Evolutionary conservation across 1,284 basidiomycete species (phyloP).

Genomic region (Schizophyllum amplum): DNA sequence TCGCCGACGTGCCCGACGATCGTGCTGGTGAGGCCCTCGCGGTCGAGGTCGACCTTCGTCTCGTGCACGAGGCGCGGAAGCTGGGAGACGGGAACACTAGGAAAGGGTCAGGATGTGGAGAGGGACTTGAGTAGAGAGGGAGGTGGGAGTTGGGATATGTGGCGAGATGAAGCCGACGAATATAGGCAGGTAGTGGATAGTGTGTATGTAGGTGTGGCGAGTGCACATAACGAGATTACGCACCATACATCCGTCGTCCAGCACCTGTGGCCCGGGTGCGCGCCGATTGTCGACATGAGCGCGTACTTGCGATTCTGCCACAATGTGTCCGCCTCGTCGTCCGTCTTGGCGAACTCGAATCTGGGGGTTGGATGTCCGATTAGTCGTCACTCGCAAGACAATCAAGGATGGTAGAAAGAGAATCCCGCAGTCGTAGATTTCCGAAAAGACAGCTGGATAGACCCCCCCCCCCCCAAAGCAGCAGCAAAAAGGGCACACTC

Average conservation of each 20-base stretch:
- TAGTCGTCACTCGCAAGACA: no score
- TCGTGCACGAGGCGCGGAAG: slow-evolving; percentile 61
- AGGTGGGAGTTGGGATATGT: slow-evolving; percentile 19
- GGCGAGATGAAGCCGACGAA: slow-evolving; percentile 3
- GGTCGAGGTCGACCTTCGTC: slow-evolving; percentile 70
- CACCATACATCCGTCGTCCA: slow-evolving; percentile 90
- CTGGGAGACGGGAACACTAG: slow-evolving; percentile 75
- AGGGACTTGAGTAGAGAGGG: background rate
- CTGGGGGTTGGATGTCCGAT: no score
- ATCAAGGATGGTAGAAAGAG: no score
- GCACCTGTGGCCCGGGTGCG: slow-evolving; percentile 55
- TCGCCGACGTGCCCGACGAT: slow-evolving; percentile 86
- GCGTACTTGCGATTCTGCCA: slow-evolving; percentile 90
- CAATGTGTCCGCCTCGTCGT: slow-evolving; percentile 70
- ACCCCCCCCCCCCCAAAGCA: no score
- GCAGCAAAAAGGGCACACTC: no score
- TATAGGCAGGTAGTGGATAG: no score
- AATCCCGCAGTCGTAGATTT: no score
- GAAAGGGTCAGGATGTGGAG: no score
- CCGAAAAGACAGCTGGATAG: no score
- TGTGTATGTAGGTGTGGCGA: background rate
- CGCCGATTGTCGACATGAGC: slow-evolving; percentile 63
- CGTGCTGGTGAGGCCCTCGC: slow-evolving; percentile 55
- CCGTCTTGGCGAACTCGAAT: slow-evolving; percentile 72
- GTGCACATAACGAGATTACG: slow-evolving; percentile 5